Conservation (phyloP, 768 basidiomycete species). For the Hydnomerulius pinastri region DNA sequence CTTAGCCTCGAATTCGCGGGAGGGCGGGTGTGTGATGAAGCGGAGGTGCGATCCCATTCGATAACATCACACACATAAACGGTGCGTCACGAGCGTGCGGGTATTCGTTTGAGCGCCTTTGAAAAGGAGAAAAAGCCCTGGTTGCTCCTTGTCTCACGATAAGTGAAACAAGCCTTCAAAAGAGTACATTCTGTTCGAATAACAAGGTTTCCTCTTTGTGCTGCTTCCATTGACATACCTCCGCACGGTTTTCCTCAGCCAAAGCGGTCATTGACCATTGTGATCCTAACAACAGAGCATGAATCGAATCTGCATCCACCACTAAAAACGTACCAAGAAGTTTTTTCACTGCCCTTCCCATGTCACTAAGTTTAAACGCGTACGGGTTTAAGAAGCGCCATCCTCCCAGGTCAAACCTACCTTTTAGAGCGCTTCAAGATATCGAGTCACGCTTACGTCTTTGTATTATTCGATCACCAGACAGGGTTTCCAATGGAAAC, state of each 20-base stretch:
- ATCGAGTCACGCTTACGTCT: constrained; percentile 5
- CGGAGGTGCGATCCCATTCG: background rate
- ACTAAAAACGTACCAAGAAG: constrained; percentile 1
- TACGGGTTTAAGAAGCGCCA: background rate
- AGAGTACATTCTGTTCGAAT: no score
- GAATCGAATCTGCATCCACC: background rate
- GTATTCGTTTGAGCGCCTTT: no score
- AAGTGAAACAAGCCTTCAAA: no score
- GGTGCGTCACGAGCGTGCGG: background rate
- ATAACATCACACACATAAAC: background rate
- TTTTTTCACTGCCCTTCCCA: constrained; percentile 1
- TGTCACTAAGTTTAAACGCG: background rate
- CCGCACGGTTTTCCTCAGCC: no score
- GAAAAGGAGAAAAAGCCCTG: no score
- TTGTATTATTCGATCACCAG: constrained; percentile 14
- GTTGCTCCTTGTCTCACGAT: no score
- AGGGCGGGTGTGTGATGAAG: background rate
- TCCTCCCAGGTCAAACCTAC: background rate
- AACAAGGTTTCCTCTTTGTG: no score
- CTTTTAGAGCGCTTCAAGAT: background rate
- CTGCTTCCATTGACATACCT: no score
- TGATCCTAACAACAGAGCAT: no score
- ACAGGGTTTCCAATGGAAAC: constrained; percentile 27
- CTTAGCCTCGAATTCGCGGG: background rate
- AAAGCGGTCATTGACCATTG: no score